Evolutionary conservation across 108 stramenopile genomes (phyloP), one percentile per base, ranked within the genome.

Genomic region (Cyclotella distinguenda): DNA sequence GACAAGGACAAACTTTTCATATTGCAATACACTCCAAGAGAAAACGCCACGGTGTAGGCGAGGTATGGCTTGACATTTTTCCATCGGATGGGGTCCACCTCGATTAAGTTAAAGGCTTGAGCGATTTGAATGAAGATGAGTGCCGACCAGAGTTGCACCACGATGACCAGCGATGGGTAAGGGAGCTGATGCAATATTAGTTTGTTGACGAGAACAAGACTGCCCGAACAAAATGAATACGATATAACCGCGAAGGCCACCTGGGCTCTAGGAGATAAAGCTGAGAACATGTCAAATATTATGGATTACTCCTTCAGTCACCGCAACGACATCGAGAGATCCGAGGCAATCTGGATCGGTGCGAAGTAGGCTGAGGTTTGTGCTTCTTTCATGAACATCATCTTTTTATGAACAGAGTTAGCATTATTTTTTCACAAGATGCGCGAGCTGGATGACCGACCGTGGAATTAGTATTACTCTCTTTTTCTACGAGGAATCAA

Each of bases 201-300:
- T 63, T 94, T 94, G 64, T 94, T 94, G 60, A 94, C 57, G 1
- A 94, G 74, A 31, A 94, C 86, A 45, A 94, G 72, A 3, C 81
- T 77, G 16, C 87, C 93, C 6, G 77, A 80, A 60, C 93, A 94
- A 35, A 91, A 63, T 11, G 89, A 91, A 74, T 94, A 94, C 32
- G 69, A 60, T 25, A 70, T 31, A 19, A 70, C 69, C 35, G 69
- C 69, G 50, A 70, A 30, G 25, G 39, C 28, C 10, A 70, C 60
- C 19, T 56, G 50, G 4, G 69, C 51, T 22, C 61, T 40, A 19
- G 69, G 59, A n/a, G 68, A 59, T 3, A 52, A 33, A 48, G 50
- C 15, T 16, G 27, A 12, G 26, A 28, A 52, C 50, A 52, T 52
- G 27, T 15, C 31, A 13, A 30, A 16, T 4, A 11, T 12, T 10